These are phyloP conservation scores for Trypanosoma vivax DNA, from an alignment of 208 protist genomes.

Conservation along the genomic window DNA sequence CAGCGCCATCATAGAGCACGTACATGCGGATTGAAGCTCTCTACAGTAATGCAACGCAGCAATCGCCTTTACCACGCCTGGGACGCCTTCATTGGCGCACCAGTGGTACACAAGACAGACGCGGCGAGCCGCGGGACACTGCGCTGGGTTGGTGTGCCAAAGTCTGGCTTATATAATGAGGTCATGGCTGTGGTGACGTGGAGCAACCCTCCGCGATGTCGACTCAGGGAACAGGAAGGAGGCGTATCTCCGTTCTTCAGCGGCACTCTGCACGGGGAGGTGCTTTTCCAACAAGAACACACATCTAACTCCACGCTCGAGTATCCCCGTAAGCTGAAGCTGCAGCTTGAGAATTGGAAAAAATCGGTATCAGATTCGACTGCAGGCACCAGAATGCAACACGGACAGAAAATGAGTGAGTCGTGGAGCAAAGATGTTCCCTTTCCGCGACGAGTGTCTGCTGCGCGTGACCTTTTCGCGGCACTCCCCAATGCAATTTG, in stretches of 20 bases:
- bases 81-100: conserved; percentile 30
- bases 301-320: conserved; percentile 16
- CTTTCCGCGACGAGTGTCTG: conserved; percentile 1
- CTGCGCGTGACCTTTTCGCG: not conserved
- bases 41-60: conserved; percentile 20
- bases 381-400: too few species aligned
- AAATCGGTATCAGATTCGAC: not conserved
- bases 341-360: not conserved
- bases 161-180: conserved; percentile 5
- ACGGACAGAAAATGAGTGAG: too few species aligned
- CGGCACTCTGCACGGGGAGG: conserved; percentile 8
- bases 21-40: conserved; percentile 32
- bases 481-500: conserved; percentile 1
- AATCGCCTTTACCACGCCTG: conserved; percentile 36
- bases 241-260: conserved; percentile 13
- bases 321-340: not conserved
- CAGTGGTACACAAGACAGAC: conserved; percentile 30
- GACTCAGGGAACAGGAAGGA: not conserved
- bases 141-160: conserved; percentile 18
- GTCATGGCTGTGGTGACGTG: conserved; percentile 14
- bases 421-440: too few species aligned
- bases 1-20: conserved; percentile 22
- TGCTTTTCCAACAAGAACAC: conserved; percentile 7
- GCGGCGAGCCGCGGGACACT: conserved; percentile 31
- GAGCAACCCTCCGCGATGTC: not conserved